Evolutionary conservation across 768 basidiomycete species (phyloP).

Genomic region (Inosperma sp.): DNA sequence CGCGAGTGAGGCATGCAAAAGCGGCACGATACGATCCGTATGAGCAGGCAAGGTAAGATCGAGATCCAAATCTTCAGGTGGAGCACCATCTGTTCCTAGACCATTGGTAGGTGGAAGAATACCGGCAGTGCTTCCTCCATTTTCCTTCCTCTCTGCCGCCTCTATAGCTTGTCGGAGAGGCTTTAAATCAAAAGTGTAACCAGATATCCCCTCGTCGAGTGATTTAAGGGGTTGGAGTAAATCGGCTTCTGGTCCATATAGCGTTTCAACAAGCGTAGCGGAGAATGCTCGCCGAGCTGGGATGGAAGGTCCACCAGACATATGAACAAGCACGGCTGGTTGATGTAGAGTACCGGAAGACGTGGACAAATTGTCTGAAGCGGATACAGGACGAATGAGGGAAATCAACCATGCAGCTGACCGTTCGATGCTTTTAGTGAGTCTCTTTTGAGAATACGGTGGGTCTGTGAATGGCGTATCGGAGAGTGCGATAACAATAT

Average conservation of each 20-base stretch:
- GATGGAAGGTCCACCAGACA: constrained; percentile 56
- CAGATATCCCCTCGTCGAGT: constrained; percentile 65
- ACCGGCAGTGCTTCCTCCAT: background rate
- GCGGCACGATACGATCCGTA: constrained; percentile 25
- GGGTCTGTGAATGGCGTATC: constrained; percentile 64
- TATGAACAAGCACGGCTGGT: constrained; percentile 61
- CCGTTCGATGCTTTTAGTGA: constrained; percentile 71
- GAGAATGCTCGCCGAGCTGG: constrained; percentile 65
- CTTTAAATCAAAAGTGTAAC: constrained; percentile 68
- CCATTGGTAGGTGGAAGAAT: background rate
- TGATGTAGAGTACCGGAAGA: no score
- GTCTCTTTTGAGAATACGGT: constrained; percentile 72
- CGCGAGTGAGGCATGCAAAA: constrained; percentile 58
- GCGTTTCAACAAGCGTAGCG: constrained; percentile 48
- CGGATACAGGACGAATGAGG: constrained; percentile 36
- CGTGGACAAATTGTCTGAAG: background rate
- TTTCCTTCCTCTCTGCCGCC: no score
- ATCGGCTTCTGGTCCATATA: constrained; percentile 53
- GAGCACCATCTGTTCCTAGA: background rate
- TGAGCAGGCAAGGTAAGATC: constrained; percentile 11
- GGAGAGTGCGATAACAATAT: constrained; percentile 64
- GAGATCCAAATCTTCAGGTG: background rate
- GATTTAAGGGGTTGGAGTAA: constrained; percentile 36
- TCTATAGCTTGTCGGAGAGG: constrained; percentile 28
- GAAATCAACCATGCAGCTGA: constrained; percentile 59